phyloP scores from a whole-genome alignment of 805 yeast species.

The Suhomyces xylopsoci region DNA sequence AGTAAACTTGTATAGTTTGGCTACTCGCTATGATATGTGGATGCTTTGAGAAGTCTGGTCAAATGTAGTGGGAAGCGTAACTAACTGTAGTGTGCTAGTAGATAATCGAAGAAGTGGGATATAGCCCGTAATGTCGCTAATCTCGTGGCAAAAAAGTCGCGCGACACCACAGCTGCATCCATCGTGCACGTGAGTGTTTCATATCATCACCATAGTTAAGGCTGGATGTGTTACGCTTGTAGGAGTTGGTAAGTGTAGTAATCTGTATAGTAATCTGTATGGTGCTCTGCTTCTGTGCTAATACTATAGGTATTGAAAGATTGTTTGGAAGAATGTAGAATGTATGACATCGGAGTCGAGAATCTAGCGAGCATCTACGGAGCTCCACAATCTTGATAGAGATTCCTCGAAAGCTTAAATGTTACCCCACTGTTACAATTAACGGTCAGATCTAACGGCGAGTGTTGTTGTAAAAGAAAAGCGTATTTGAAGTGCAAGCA shows the following conservation, averaged over 20 bases:
- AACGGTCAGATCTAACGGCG: neutral
- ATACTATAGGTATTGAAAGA: no score
- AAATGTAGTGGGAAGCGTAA: neutral
- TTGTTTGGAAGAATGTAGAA: no score
- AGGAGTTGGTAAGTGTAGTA: neutral
- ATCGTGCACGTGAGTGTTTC: neutral
- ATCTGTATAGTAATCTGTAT: no score
- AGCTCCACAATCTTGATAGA: neutral
- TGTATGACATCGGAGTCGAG: no score
- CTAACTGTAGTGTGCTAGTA: neutral
- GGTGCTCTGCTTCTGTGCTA: no score
- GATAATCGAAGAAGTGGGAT: neutral
- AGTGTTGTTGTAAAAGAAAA: no score
- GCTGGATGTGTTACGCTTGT: neutral
- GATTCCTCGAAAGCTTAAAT: neutral
- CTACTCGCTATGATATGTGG: neutral
- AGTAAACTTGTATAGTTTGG: neutral
- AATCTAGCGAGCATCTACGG: no score
- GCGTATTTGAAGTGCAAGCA: no score
- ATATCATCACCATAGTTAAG: no score
- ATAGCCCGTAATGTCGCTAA: neutral
- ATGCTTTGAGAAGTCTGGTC: neutral
- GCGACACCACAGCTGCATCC: neutral
- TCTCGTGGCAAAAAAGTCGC: conserved; percentile 5
- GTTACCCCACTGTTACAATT: neutral